phyloP scores from a whole-genome alignment of 306 rosid species.

The Heteromeles arbutifolia region DNA sequence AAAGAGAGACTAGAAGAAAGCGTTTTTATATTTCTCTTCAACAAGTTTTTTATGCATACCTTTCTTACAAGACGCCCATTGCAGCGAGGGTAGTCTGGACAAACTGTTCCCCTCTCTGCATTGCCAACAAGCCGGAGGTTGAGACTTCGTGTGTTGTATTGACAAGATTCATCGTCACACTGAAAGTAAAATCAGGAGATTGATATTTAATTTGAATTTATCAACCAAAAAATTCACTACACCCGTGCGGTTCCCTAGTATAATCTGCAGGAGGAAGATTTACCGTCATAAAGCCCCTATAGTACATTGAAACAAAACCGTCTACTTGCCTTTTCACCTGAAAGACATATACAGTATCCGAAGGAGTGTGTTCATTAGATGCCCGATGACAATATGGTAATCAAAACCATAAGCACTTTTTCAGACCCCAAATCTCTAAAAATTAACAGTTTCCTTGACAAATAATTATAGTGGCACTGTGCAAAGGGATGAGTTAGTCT shows the following conservation, averaged over 20 bases:
- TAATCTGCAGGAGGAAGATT: constrained; percentile 9
- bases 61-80: constrained; percentile 68
- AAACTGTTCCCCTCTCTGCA: constrained; percentile 88
- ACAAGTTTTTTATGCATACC: constrained; percentile 37
- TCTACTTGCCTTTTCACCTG: constrained; percentile 92
- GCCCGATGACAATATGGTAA: background rate
- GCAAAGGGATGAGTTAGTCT: background rate
- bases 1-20: background rate
- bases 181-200: constrained; percentile 25
- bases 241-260: background rate
- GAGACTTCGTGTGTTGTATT: constrained; percentile 63
- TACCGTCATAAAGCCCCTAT: constrained; percentile 71
- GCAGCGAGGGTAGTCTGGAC: constrained; percentile 91
- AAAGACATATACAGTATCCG: constrained; percentile 2
- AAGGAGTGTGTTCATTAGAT: background rate
- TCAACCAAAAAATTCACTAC: background rate
- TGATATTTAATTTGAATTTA: background rate
- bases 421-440: background rate
- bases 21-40: background rate
- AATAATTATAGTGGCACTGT: background rate
- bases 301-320: constrained; percentile 60
- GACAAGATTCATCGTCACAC: constrained; percentile 97
- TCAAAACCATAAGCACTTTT: background rate
- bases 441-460: background rate
- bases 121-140: constrained; percentile 74